Conservation (phyloP, 164 flowering plant genomes). For the Umbellularia californica region DNA sequence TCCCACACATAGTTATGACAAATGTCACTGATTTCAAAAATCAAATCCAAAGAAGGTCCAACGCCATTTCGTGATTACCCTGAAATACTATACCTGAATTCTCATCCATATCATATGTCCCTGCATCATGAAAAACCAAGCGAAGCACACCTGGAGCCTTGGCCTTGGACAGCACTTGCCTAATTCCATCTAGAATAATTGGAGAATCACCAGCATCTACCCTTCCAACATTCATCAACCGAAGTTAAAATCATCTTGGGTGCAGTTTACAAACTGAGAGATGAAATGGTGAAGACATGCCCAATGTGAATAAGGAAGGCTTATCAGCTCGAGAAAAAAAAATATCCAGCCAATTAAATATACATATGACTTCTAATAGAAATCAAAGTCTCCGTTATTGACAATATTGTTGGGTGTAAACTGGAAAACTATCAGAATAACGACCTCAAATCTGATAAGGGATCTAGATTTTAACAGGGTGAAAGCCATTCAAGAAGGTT, state of each 20-base stretch:
- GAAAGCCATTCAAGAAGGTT: background rate
- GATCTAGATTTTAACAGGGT: background rate
- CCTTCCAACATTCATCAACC: slow-evolving; percentile 23
- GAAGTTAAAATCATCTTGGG: background rate
- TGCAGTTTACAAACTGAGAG: slow-evolving; percentile 1
- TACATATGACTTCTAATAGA: background rate
- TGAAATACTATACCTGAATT: slow-evolving; percentile 50
- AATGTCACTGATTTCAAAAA: background rate
- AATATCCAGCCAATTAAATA: background rate
- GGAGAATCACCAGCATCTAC: slow-evolving; percentile 22
- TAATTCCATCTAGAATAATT: slow-evolving; percentile 46
- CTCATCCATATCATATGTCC: slow-evolving; percentile 67
- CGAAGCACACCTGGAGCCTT: slow-evolving; percentile 95
- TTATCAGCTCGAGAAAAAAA: background rate
- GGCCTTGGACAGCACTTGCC: slow-evolving; percentile 60
- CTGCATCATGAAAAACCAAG: slow-evolving; percentile 92
- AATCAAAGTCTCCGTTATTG: background rate
- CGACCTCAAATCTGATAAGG: background rate
- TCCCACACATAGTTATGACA: background rate
- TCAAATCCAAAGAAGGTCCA: background rate
- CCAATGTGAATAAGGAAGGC: background rate
- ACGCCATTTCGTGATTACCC: background rate
- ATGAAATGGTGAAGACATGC: background rate
- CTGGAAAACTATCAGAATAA: background rate
- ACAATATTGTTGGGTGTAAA: background rate